These are phyloP conservation scores for Geum urbanum DNA, from an alignment of 306 rosid species.

Conservation along the genomic window DNA sequence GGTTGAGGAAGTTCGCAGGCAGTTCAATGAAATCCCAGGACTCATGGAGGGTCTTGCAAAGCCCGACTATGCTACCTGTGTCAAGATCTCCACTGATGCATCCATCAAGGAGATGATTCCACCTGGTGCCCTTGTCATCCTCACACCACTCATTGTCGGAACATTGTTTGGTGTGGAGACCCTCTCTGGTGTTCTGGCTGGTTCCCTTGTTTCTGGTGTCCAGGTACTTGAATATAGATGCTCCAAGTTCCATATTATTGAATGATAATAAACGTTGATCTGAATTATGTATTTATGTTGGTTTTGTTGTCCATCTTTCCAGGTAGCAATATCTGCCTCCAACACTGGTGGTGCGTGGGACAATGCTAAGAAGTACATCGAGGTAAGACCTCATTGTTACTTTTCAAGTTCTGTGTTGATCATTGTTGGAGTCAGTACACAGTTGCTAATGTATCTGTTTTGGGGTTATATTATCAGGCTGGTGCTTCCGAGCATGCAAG, in stretches of 20 bases:
- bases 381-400: conserved; percentile 26
- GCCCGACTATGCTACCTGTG: conserved; percentile 79
- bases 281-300: background rate
- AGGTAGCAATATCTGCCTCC: conserved; percentile 72
- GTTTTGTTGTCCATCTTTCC: background rate
- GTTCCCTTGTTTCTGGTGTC: conserved; percentile 74
- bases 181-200: conserved; percentile 71
- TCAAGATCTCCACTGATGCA: conserved; percentile 81
- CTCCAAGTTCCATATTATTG: no score
- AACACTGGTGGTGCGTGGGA: conserved; percentile 82
- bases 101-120: conserved; percentile 88
- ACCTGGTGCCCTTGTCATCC: conserved; percentile 83
- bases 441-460: background rate
- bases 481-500: conserved; percentile 72
- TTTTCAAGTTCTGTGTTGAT: background rate
- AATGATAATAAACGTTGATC: no score
- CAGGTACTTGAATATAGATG: conserved; percentile 43
- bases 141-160: conserved; percentile 76
- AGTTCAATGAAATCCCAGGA: conserved; percentile 72
- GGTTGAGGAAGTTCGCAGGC: conserved; percentile 90
- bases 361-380: conserved; percentile 78
- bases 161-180: conserved; percentile 70
- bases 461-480: conserved; percentile 33
- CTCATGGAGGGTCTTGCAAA: conserved; percentile 64
- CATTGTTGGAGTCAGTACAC: background rate